Evolutionary conservation across 2,329 filamentous ascomycete genomes (phyloP), one percentile per base, ranked within the genome.

Genomic region (Stachybotrys chlorohalonatus): DNA sequence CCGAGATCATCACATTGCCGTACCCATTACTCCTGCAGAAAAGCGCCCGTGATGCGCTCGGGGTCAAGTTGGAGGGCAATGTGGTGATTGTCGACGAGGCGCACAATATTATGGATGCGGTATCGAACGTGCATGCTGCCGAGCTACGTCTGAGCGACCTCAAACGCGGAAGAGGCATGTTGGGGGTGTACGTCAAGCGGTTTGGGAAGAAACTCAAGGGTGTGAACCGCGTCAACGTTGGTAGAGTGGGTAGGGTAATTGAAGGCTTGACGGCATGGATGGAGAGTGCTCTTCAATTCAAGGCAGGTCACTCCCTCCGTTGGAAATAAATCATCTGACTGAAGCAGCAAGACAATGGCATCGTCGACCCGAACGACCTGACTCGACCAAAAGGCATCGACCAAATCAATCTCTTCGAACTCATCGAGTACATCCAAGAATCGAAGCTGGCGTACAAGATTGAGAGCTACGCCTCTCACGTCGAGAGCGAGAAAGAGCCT

Each of bases 51-150:
- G 92, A 97, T 57, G 91, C 94, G 0, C 77, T 99, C 0, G 87
- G 88, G 0, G 84, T 99, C 48, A 93, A 87, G 30, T 72, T 99
- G 8, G 91, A 95, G 62, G 84, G 85, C 6, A 94, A 95, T 64
- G 78, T 99, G 0, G 85, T 99, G n/a, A 88, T 99, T 31, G 89
- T 99, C 51, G 94, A 99, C 62, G 94, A 99, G 74, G 94, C 94
- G 0, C 94, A 99, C 68, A 99, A 99, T 65, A 82, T 99, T 53
- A 96, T 96, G 87, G 92, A 96, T 68, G 91, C 93, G 0, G 90
- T 99, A 49, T 83, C 90, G 15, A 87, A 85, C 49, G 94, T 96
- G 39, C 85, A 96, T 67, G 92, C 92, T 0, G 83, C 90, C 0
- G 83, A 88, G 42, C 79, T 97, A 17, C 83, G 82, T 2, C 74